Evolutionary conservation across 345 rosid genomes (phyloP).

Genomic region (Pseudoturritis turrita): DNA sequence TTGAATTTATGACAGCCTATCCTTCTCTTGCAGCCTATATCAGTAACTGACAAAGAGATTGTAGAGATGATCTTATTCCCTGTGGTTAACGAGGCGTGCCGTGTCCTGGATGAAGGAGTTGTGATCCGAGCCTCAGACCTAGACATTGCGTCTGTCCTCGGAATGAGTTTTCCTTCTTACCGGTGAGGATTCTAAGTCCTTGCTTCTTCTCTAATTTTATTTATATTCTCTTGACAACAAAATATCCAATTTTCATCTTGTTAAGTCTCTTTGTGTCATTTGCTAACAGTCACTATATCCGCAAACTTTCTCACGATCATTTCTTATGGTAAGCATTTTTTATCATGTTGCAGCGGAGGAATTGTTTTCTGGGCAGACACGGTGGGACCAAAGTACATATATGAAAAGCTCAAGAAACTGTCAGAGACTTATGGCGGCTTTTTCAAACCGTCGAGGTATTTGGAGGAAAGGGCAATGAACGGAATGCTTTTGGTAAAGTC

Average conservation of each 20-base stretch:
- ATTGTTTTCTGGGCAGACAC: constrained; percentile 86
- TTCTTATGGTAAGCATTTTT: neutral
- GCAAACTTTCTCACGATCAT: neutral
- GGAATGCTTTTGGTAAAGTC: constrained; percentile 69
- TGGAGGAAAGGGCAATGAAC: constrained; percentile 79
- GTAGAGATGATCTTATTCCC: constrained; percentile 92
- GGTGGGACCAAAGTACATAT: constrained; percentile 60
- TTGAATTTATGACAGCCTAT: neutral
- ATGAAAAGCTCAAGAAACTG: constrained; percentile 65
- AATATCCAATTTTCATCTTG: neutral
- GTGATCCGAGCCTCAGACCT: constrained; percentile 87
- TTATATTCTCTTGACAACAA: neutral
- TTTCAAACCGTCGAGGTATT: constrained; percentile 69
- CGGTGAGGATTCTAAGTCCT: constrained; percentile 45
- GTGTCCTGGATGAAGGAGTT: constrained; percentile 79
- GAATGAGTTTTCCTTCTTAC: constrained; percentile 97
- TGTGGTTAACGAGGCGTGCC: constrained; percentile 86
- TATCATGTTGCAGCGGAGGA: constrained; percentile 61
- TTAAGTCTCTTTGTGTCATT: neutral
- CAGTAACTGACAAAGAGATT: constrained; percentile 71
- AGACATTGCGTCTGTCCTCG: constrained; percentile 87
- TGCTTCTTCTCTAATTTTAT: neutral
- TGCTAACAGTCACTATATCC: neutral
- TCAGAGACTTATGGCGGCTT: constrained; percentile 60
- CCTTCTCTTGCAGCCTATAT: constrained; percentile 54